Conservation (phyloP, 441 rosid genomes). For the Euphorbia corollata region DNA sequence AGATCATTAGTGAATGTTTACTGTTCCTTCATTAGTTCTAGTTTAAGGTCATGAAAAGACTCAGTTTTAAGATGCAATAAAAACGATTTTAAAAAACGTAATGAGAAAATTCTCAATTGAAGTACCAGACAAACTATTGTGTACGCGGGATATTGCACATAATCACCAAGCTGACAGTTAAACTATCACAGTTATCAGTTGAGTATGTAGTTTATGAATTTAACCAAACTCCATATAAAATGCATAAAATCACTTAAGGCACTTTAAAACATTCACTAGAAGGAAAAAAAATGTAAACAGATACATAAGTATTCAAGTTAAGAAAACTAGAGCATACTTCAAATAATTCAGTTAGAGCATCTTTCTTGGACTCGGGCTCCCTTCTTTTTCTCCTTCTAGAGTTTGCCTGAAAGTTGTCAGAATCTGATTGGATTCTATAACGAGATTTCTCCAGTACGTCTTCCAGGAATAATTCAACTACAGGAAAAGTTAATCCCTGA, state of each 20-base stretch:
- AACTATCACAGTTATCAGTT: not conserved
- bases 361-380: slow-evolving; percentile 70
- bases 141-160: not conserved
- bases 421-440: slow-evolving; percentile 51
- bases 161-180: not conserved
- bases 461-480: slow-evolving; percentile 71
- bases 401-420: slow-evolving; percentile 55
- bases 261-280: not conserved
- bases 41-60: slow-evolving; percentile 1
- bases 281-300: not conserved
- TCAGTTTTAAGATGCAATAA: not conserved
- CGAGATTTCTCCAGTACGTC: slow-evolving; percentile 73
- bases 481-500: slow-evolving; percentile 89
- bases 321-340: slow-evolving; percentile 42
- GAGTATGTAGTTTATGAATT: not conserved
- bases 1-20: not conserved
- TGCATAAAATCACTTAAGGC: not conserved
- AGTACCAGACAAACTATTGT: not conserved
- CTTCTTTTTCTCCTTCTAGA: slow-evolving; percentile 59
- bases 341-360: slow-evolving; percentile 53
- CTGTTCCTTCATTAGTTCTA: not conserved
- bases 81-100: not conserved
- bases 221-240: not conserved
- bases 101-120: not conserved
- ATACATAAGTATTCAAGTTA: slow-evolving; percentile 1